Percentiles rank a stretch among this genome's conserved stretches.
Conservation (phyloP, 176 grass and related monocot species). For the Carex cristatella region DNA sequence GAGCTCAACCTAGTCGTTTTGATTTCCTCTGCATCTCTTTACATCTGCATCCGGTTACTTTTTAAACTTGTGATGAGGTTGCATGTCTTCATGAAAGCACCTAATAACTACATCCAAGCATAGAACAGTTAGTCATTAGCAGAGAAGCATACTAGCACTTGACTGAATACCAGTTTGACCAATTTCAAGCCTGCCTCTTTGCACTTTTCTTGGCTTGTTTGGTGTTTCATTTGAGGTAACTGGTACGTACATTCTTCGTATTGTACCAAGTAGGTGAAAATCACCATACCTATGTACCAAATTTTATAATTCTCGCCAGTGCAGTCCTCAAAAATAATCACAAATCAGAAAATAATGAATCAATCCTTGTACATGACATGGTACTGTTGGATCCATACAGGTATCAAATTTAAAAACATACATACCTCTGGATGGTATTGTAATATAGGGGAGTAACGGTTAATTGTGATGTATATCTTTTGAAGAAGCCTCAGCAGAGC, state of each 20-base stretch:
- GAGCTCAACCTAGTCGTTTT: neutral
- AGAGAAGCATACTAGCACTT: neutral
- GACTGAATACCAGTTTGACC: neutral
- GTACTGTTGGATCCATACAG: neutral
- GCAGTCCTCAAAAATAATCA: neutral
- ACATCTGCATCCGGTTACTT: slow-evolving; percentile 37
- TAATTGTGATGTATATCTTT: slow-evolving; percentile 86
- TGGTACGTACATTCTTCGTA: neutral
- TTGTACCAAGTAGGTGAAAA: neutral
- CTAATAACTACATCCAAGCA: slow-evolving; percentile 57
- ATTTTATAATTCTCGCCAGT: neutral
- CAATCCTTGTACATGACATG: neutral
- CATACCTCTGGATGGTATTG: slow-evolving; percentile 89
- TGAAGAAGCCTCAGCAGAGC: slow-evolving; percentile 62
- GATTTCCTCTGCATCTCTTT: neutral
- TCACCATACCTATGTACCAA: neutral
- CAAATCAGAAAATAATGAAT: neutral
- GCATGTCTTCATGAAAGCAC: slow-evolving; percentile 84
- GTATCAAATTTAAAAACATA: neutral
- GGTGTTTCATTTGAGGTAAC: slow-evolving; percentile 9
- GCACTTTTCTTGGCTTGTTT: neutral
- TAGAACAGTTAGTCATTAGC: slow-evolving; percentile 18
- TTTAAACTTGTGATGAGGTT: slow-evolving; percentile 58
- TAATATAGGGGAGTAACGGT: slow-evolving; percentile 76
- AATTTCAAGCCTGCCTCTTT: neutral